A percentile compares a stretch with the other conserved stretches of the same genome.
Conservation (phyloP, 768 basidiomycete species). For the Cyathus striatus region DNA sequence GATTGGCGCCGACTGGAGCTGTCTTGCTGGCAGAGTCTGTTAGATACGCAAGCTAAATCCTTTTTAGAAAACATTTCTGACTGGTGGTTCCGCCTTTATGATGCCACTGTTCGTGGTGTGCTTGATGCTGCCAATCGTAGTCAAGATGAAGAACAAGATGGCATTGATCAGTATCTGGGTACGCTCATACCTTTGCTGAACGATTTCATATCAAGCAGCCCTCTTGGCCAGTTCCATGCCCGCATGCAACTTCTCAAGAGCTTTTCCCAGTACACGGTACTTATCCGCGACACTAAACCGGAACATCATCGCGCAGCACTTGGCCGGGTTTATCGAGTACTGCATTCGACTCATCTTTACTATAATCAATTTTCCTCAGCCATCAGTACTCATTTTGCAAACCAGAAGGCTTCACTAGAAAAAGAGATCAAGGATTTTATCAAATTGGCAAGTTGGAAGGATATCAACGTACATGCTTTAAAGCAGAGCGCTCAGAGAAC, state of each 20-base stretch:
- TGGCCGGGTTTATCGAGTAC: slow-evolving; percentile 46
- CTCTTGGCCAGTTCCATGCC: slow-evolving; percentile 78
- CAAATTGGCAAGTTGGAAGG: slow-evolving; percentile 98
- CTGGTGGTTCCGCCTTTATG: slow-evolving; percentile 93
- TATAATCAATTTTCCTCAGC: slow-evolving; percentile 55
- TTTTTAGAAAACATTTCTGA: slow-evolving; percentile 43
- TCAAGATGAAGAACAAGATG: slow-evolving; percentile 29
- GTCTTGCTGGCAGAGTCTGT: slow-evolving; percentile 76
- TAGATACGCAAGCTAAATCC: slow-evolving; percentile 62
- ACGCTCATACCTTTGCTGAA: slow-evolving; percentile 75
- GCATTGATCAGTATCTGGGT: slow-evolving; percentile 46
- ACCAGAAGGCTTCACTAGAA: slow-evolving; percentile 61
- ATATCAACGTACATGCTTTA: slow-evolving; percentile 90
- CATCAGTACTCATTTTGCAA: slow-evolving; percentile 42
- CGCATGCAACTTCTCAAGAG: slow-evolving; percentile 65
- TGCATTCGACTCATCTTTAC: slow-evolving; percentile 56
- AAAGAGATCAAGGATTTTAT: slow-evolving; percentile 81
- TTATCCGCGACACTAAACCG: slow-evolving; percentile 27
- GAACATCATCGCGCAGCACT: slow-evolving; percentile 27
- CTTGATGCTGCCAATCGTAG: slow-evolving; percentile 40
- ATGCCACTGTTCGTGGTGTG: slow-evolving; percentile 64
- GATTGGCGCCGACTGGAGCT: slow-evolving; percentile 90
- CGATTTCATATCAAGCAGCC: slow-evolving; percentile 66
- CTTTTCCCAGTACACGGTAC: slow-evolving; percentile 51
- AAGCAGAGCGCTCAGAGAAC: slow-evolving; percentile 87